Evolutionary conservation across 495 filamentous ascomycete species (phyloP).

Genomic region (Xylaria longipes): DNA sequence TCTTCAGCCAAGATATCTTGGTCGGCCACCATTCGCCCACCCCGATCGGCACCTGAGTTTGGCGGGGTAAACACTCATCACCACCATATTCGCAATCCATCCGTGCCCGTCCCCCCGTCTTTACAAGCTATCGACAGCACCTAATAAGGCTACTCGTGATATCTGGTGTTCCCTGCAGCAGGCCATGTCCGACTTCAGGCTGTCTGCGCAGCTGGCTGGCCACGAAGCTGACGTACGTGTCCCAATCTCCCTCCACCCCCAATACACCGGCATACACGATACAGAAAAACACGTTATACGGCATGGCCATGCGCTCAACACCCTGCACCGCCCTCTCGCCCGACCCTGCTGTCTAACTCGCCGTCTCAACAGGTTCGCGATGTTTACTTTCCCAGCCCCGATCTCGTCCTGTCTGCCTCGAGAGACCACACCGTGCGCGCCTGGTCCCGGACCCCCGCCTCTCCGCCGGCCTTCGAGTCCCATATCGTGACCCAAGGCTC

Average conservation of each 20-base stretch:
- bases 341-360: conserved; percentile 29
- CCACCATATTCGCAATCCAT: background rate
- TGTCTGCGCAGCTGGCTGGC: conserved; percentile 79
- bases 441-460: conserved; percentile 69
- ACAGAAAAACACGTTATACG: background rate
- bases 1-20: background rate
- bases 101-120: background rate
- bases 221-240: conserved; percentile 83
- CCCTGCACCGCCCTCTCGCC: conserved; percentile 3
- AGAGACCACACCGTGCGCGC: conserved; percentile 88
- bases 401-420: conserved; percentile 81
- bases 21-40: background rate
- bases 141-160: background rate
- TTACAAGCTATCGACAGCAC: conserved; percentile 2
- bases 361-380: conserved; percentile 73
- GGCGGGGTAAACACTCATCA: conserved; percentile 14
- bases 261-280: background rate
- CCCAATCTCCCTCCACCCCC: background rate
- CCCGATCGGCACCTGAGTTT: background rate
- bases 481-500: conserved; percentile 76
- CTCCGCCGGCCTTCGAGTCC: conserved; percentile 76
- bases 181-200: conserved; percentile 69
- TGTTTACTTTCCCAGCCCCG: conserved; percentile 78
- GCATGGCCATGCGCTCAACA: background rate
- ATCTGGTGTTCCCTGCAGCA: background rate